Conservation (phyloP, 805 yeast genomes). For the Wickerhamiella spandovensis region DNA sequence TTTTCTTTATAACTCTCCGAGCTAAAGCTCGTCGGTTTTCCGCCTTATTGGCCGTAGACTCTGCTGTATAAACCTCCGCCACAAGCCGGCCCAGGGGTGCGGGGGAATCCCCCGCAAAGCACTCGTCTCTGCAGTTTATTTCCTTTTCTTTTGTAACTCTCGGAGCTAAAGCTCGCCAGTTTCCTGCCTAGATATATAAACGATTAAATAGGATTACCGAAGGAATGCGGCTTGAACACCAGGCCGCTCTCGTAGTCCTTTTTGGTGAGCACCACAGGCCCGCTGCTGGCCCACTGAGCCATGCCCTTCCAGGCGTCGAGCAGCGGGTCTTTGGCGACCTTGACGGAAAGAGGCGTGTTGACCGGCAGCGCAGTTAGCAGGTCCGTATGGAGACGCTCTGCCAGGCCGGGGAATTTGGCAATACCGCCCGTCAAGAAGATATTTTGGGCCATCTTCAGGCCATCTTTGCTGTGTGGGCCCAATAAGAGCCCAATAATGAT, state of each 20-base stretch:
- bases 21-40: too few species aligned
- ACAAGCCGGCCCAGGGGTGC: too few species aligned
- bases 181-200: not conserved
- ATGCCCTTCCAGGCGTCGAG: slow-evolving; percentile 91
- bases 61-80: too few species aligned
- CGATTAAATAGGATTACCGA: slow-evolving; percentile 40
- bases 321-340: slow-evolving; percentile 52
- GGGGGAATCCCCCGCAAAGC: too few species aligned
- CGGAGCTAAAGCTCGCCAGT: not conserved
- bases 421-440: slow-evolving; percentile 82
- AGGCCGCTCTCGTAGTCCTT: slow-evolving; percentile 79
- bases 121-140: too few species aligned
- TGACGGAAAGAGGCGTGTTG: slow-evolving; percentile 45
- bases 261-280: slow-evolving; percentile 41
- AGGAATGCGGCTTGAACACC: slow-evolving; percentile 74
- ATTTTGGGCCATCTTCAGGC: slow-evolving; percentile 35
- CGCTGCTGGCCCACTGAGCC: slow-evolving; percentile 56
- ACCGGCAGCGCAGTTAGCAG: slow-evolving; percentile 59
- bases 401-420: slow-evolving; percentile 50
- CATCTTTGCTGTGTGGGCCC: slow-evolving; percentile 31
- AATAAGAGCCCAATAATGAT: slow-evolving; percentile 51
- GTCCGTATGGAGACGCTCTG: slow-evolving; percentile 54
- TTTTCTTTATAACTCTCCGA: too few species aligned
- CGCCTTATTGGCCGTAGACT: too few species aligned
- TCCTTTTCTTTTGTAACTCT: too few species aligned